Percentiles rank a stretch among this genome's conserved stretches.
Evolutionary conservation across 345 rosid species (phyloP).

Genomic region (Lumnitzera littorea): DNA sequence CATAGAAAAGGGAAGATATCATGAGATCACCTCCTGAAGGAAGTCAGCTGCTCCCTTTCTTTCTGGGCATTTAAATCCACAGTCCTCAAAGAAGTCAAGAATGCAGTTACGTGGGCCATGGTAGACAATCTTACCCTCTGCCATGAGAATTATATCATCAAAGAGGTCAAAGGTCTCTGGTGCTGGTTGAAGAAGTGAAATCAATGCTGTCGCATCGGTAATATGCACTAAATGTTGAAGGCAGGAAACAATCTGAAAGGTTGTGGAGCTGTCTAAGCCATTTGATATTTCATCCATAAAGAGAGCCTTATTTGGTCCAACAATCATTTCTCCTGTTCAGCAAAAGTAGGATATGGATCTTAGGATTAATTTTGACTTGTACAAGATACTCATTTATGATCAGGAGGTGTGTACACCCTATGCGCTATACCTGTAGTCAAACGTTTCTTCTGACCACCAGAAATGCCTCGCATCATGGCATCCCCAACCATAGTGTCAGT

Average conservation of each 20-base stretch:
- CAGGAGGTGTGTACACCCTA: not conserved
- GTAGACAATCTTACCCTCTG: constrained; percentile 52
- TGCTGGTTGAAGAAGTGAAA: constrained; percentile 61
- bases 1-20: no score
- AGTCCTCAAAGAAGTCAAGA: constrained; percentile 42
- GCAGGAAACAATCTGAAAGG: constrained; percentile 41
- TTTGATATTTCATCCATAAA: constrained; percentile 67
- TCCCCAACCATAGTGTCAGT: constrained; percentile 12
- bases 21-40: constrained; percentile 34
- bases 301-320: constrained; percentile 54
- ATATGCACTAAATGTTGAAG: constrained; percentile 57
- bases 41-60: constrained; percentile 55
- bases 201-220: constrained; percentile 44
- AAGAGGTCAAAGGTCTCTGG: constrained; percentile 58
- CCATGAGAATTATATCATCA: constrained; percentile 47
- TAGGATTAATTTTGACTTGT: no score
- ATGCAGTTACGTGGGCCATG: constrained; percentile 43
- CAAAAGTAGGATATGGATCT: no score
- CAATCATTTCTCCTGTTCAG: constrained; percentile 56
- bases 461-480: constrained; percentile 14
- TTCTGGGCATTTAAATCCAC: constrained; percentile 50
- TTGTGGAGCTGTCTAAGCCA: constrained; percentile 57
- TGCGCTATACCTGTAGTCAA: constrained; percentile 10
- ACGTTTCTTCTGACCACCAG: constrained; percentile 19
- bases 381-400: no score